phyloP scores from a whole-genome alignment of 2,329 filamentous ascomycete genomes.

The Stemphylium lycopersici region DNA sequence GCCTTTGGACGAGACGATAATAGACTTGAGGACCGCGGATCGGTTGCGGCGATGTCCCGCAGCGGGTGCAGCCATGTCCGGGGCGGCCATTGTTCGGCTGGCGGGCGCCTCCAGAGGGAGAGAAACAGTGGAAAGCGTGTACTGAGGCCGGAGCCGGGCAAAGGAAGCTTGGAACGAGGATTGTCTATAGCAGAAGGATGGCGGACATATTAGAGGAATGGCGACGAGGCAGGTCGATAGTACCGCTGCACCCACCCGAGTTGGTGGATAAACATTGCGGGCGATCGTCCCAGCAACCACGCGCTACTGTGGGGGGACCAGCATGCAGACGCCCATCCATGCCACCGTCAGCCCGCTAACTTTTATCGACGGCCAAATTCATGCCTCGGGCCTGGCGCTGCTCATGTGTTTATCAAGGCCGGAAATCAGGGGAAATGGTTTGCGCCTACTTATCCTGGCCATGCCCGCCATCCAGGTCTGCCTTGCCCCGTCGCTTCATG shows the following conservation, averaged over 20 bases:
- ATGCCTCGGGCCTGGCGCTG: neutral
- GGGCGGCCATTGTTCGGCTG: slow-evolving; percentile 31
- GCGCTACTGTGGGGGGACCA: slow-evolving; percentile 17
- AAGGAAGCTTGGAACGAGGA: slow-evolving; percentile 24
- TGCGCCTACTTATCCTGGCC: too few species aligned
- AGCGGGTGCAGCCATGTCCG: slow-evolving; percentile 26
- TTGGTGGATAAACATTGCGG: slow-evolving; percentile 22
- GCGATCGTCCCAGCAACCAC: slow-evolving; percentile 25
- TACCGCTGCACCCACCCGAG: slow-evolving; percentile 14
- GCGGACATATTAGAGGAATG: slow-evolving; percentile 28
- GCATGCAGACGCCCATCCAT: slow-evolving; percentile 15
- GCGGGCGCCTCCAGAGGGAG: slow-evolving; percentile 1
- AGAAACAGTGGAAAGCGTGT: slow-evolving; percentile 7
- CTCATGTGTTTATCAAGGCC: neutral
- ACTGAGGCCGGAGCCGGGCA: slow-evolving; percentile 14
- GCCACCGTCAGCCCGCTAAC: slow-evolving; percentile 7
- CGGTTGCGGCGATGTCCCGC: slow-evolving; percentile 48
- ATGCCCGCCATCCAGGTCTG: too few species aligned
- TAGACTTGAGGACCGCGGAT: slow-evolving; percentile 57
- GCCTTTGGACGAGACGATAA: slow-evolving; percentile 52
- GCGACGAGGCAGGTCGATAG: slow-evolving; percentile 17
- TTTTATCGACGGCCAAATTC: slow-evolving; percentile 6
- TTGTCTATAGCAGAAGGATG: slow-evolving; percentile 32
- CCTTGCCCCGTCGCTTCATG: neutral
- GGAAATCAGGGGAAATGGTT: neutral